phyloP scores from a whole-genome alignment of 2,329 filamentous ascomycete species.

The Venturia nashicola region DNA sequence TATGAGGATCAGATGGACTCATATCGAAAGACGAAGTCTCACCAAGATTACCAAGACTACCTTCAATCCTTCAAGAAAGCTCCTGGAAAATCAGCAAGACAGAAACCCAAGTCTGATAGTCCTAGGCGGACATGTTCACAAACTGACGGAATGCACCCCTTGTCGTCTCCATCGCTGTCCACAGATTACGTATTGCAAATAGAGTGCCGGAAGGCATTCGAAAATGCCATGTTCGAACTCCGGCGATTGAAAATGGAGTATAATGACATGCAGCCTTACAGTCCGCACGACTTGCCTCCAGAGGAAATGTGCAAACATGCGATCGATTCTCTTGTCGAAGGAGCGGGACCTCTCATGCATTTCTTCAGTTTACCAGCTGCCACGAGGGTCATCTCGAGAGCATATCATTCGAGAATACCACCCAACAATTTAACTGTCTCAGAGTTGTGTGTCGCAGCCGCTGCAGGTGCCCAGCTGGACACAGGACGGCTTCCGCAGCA shows the following conservation, averaged over 20 bases:
- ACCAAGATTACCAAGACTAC: slow-evolving; percentile 7
- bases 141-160: neutral
- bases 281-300: neutral
- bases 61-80: slow-evolving; percentile 6
- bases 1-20: slow-evolving; percentile 6
- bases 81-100: neutral
- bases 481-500: neutral
- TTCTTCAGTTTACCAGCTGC: slow-evolving; percentile 10
- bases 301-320: slow-evolving; percentile 4
- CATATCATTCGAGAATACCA: slow-evolving; percentile 6
- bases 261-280: neutral
- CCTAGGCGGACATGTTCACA: neutral
- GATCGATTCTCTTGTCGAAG: slow-evolving; percentile 10
- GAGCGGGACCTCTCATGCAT: slow-evolving; percentile 11
- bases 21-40: neutral
- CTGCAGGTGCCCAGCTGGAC: slow-evolving; percentile 12
- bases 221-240: neutral
- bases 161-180: neutral
- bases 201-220: neutral
- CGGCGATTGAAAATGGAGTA: neutral
- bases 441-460: slow-evolving; percentile 12
- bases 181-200: neutral
- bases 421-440: neutral
- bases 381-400: slow-evolving; percentile 6
- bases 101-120: slow-evolving; percentile 1